Evolutionary conservation across 148 eudicot genomes (phyloP).

Genomic region (Dysphania ambrosioides): DNA sequence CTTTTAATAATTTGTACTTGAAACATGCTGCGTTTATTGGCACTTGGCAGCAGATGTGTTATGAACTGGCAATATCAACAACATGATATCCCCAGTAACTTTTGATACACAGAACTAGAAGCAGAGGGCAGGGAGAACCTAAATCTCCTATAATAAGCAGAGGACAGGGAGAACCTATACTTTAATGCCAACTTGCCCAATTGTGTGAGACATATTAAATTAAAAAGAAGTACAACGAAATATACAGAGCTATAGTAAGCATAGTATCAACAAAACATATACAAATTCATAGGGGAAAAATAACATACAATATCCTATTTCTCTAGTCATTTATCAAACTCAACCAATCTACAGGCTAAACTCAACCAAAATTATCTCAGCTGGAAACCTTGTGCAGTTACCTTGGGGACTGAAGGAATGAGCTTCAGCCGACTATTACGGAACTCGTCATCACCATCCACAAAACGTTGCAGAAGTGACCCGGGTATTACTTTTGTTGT

Average conservation of each 20-base stretch:
- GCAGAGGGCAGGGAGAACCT: no score
- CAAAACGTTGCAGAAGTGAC: conserved; percentile 92
- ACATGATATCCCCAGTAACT: no score
- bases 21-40: not conserved
- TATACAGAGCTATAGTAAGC: no score
- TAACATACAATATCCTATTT: not conserved
- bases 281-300: no score
- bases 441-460: conserved; percentile 98
- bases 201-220: no score
- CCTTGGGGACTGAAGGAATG: conserved; percentile 97
- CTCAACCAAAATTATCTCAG: not conserved
- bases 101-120: no score
- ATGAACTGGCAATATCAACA: not conserved
- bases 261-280: no score
- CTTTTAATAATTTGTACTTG: not conserved
- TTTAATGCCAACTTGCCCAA: no score
- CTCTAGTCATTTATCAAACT: not conserved
- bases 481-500: conserved; percentile 64
- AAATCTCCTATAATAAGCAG: no score
- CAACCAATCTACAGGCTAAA: not conserved
- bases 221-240: no score
- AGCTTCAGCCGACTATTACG: conserved; percentile 92
- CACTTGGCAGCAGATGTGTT: not conserved
- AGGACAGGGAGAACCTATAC: no score
- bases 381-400: conserved; percentile 24